phyloP scores from a whole-genome alignment of 495 filamentous ascomycete species.

The Neurospora sp. region DNA sequence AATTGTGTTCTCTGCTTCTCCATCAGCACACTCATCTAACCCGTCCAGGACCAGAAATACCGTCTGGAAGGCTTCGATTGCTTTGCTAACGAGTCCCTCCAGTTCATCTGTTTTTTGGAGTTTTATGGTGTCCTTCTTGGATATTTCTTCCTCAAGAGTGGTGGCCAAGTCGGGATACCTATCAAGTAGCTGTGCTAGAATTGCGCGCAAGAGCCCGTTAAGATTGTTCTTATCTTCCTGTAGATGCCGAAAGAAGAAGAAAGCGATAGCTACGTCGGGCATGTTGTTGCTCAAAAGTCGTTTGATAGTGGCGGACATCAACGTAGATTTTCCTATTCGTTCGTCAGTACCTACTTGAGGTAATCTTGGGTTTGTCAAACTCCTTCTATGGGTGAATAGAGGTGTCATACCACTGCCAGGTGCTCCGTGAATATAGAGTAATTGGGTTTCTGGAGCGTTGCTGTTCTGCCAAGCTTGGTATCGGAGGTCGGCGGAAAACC shows the following conservation, averaged over 20 bases:
- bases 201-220: background rate
- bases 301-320: background rate
- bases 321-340: background rate
- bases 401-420: background rate
- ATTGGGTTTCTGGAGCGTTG: background rate
- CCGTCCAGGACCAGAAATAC: background rate
- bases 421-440: background rate
- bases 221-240: background rate
- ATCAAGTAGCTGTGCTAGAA: background rate
- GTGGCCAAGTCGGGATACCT: background rate
- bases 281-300: background rate
- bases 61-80: background rate
- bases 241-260: background rate
- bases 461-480: background rate
- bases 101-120: background rate
- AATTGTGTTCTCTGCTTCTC: background rate
- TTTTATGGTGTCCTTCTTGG: too few species aligned
- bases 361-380: background rate
- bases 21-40: background rate
- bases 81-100: background rate
- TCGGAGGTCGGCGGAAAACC: background rate
- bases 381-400: background rate
- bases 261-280: background rate
- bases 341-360: background rate
- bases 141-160: too few species aligned